phyloP scores from a whole-genome alignment of 768 basidiomycete genomes.

The Megacollybia marginata region DNA sequence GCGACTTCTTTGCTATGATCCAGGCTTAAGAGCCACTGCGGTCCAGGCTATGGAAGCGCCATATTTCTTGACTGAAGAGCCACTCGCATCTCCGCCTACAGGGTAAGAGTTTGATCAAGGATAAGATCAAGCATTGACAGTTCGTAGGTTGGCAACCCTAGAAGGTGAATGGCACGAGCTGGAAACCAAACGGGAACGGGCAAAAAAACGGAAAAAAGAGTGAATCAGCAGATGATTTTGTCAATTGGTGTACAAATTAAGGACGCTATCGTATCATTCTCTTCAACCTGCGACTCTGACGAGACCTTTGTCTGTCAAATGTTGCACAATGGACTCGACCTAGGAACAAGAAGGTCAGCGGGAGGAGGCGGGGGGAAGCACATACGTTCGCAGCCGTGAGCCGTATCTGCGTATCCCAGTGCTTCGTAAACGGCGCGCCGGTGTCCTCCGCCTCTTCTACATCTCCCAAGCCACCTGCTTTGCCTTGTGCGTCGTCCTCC shows the following conservation, averaged over 20 bases:
- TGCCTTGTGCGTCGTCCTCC: conserved; percentile 89
- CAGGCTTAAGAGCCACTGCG: conserved; percentile 68
- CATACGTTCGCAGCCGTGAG: conserved; percentile 80
- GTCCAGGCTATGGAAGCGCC: conserved; percentile 70
- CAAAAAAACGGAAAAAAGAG: conserved; percentile 64
- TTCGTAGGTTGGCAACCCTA: conserved; percentile 59
- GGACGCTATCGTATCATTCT: conserved; percentile 21
- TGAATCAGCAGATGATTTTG: conserved; percentile 4
- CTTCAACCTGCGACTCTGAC: conserved; percentile 24
- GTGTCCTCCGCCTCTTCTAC: conserved; percentile 85
- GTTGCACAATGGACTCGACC: conserved; percentile 87
- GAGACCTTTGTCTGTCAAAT: conserved; percentile 67
- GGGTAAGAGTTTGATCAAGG: conserved; percentile 49
- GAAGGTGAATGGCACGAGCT: conserved; percentile 98
- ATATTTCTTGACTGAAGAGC: conserved; percentile 82
- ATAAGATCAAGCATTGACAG: conserved; percentile 5
- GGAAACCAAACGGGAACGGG: conserved; percentile 88
- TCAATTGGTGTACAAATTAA: conserved; percentile 15
- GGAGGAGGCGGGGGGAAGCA: conserved; percentile 1
- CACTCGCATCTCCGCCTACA: conserved; percentile 61
- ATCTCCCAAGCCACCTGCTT: conserved; percentile 89
- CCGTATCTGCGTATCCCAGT: conserved; percentile 94
- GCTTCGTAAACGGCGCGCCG: conserved; percentile 83
- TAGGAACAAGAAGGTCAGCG: conserved; percentile 20
- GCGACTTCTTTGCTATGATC: conserved; percentile 74